Evolutionary conservation across 495 filamentous ascomycete species (phyloP), one percentile per base, ranked within the genome.

Genomic region (Thozetella sp.): DNA sequence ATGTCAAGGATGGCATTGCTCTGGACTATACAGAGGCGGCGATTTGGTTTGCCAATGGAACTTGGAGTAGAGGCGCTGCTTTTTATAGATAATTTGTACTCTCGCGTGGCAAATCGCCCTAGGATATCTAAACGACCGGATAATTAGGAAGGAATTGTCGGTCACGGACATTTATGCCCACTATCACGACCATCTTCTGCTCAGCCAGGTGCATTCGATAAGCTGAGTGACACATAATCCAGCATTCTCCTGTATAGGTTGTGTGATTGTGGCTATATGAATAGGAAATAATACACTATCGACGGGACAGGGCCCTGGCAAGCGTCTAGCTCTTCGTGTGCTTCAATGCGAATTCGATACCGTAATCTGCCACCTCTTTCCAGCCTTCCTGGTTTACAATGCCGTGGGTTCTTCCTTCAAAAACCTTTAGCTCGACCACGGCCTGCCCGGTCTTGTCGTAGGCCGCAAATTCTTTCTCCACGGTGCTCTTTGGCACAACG

Each of bases 1-100:
- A 61, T 43, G 17, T 65, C 4, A 43, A 64, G 26, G 55, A 57
- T 1, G 63, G 60, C 0, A 58, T 22, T 51, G 30, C 56, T 52
- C 9, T 66, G 53, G 65, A 65, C 25, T 70, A 68, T 30, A 57
- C 60, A 0, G 60, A 61, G 52, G 65, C 54, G 0, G 67, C 63
- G 51, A 68, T 61, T 23, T 70, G 67, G 67, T 70, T 64, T 57
- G 60, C n/a, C 1, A 70, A 70, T 50, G 65, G 63, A 20, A 68
- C 55, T 9, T 70, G 60, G 60, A 68, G 65, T 53, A 52, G 60
- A 22, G 67, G 65, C 0, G 54, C 30, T 9, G 65, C 65, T 30
- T 70, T 59, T 48, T 70, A 60, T 20, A 57, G 53, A 52, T 57
- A 15, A 34, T 34, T 17, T 3, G 19, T 20, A 12, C 3, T 17